Evolutionary conservation across 352 stramenopile species (phyloP), one percentile per base, ranked within the genome.

Genomic region (Halophytophthora batemanensis): DNA sequence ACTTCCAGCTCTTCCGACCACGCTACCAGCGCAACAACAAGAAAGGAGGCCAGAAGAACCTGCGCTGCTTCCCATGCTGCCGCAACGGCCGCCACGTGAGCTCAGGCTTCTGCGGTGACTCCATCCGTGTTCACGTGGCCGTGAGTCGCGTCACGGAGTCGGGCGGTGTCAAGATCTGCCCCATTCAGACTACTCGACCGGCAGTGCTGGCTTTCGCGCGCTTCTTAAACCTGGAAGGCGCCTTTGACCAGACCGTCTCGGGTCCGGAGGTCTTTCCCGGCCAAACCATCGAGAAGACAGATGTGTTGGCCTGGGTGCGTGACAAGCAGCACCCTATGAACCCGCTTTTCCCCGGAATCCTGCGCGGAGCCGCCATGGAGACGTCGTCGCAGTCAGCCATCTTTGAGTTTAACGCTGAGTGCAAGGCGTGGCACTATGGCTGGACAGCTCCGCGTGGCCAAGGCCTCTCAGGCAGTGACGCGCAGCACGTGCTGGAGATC

Each of bases 11-110:
- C 31, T 95, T 96, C 48, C 71, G 85, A 53, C 55, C 69, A 10
- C 69, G 77, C 2, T 96, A 96, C 63, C 86, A 95, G 52, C 81
- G 84, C 14, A 96, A 96, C 71, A 96, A 95, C 58, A 96, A 96
- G 60, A 92, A 93, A 46, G 83, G 85, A 34, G 84, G 84, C 2
- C 85, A 95, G 50, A 96, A 95, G 58, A 96, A 96, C 40, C 53
- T 96, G 25, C 82, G 86, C 6, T 95, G 86, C 50, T 96, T 96
- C 45, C 86, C 86, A 13, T 90, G 66, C 55, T 94, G 84, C 53
- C 80, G 84, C 21, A 84, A 91, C 33, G 77, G 72, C 0, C 73
- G 81, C 7, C 86, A 96, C 56, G 82, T 93, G 54, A 87, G 71
- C 50, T 90, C 82, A 1, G 84, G 84, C 2, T 96, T 96, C 31